phyloP scores from a whole-genome alignment of 352 stramenopile genomes.

The Pythium vanterpoolii region DNA sequence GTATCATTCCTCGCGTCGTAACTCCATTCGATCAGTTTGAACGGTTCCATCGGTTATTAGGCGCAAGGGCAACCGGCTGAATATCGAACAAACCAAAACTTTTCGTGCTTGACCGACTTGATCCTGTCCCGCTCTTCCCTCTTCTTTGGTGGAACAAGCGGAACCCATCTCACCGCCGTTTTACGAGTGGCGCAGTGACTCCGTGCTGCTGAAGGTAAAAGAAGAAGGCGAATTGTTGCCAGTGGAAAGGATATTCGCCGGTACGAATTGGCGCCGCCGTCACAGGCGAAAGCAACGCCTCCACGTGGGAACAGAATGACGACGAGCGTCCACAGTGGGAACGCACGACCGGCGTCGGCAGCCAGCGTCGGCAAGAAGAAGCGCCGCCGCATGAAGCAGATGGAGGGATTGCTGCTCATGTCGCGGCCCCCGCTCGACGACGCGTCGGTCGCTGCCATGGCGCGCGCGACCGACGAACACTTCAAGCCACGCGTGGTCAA shows the following conservation, averaged over 20 bases:
- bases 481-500: constrained; percentile 29
- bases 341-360: constrained; percentile 3
- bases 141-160: neutral
- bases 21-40: neutral
- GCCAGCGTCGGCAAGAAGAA: constrained; percentile 32
- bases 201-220: no score
- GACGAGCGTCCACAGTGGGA: constrained; percentile 18
- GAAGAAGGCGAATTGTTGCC: no score
- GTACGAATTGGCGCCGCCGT: no score
- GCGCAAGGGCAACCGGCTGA: neutral
- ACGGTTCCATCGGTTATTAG: neutral
- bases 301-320: no score
- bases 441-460: neutral
- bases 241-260: no score
- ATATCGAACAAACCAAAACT: constrained; percentile 4
- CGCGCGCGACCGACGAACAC: constrained; percentile 2
- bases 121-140: neutral
- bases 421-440: constrained; percentile 34
- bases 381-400: constrained; percentile 75
- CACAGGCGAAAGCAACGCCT: no score
- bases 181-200: no score
- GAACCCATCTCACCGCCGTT: neutral
- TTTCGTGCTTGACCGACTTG: neutral
- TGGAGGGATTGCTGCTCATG: constrained; percentile 70
- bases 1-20: neutral